Evolutionary conservation across 345 rosid genomes (phyloP).

Genomic region (Pugionium dolabratum): DNA sequence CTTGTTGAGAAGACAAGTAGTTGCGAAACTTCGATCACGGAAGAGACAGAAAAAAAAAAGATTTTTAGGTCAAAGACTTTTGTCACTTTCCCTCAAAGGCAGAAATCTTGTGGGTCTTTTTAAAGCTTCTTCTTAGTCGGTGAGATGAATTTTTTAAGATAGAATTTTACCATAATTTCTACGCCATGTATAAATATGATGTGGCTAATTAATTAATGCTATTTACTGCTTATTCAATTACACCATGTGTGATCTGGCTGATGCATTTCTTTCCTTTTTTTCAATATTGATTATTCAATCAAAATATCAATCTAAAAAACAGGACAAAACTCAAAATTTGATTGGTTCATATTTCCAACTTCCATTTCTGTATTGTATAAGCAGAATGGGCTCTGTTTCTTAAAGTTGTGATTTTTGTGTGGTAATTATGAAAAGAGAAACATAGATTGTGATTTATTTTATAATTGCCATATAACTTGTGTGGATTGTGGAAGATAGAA

Average conservation of each 20-base stretch:
- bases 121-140: constrained; percentile 39
- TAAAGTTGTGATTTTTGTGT: no score
- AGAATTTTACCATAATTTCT: no score
- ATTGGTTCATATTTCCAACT: constrained; percentile 11
- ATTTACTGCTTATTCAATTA: not conserved
- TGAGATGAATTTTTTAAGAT: constrained; percentile 24
- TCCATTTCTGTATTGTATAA: not conserved
- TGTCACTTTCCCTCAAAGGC: constrained; percentile 38
- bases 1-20: constrained; percentile 27
- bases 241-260: constrained; percentile 27
- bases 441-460: no score
- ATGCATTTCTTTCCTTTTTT: not conserved
- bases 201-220: constrained; percentile 5
- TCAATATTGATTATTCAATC: not conserved
- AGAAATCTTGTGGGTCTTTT: constrained; percentile 37
- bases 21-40: constrained; percentile 37
- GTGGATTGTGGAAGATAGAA: not conserved
- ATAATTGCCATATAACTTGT: not conserved
- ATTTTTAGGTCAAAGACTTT: constrained; percentile 31
- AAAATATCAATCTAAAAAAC: not conserved
- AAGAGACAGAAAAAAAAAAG: constrained; percentile 23
- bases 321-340: not conserved
- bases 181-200: not conserved
- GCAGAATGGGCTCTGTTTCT: not conserved
- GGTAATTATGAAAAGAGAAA: no score